A percentile compares a stretch with the other conserved stretches of the same genome.
phyloP scores from a whole-genome alignment of 2,329 filamentous ascomycete species.

The Penicillium sp. region DNA sequence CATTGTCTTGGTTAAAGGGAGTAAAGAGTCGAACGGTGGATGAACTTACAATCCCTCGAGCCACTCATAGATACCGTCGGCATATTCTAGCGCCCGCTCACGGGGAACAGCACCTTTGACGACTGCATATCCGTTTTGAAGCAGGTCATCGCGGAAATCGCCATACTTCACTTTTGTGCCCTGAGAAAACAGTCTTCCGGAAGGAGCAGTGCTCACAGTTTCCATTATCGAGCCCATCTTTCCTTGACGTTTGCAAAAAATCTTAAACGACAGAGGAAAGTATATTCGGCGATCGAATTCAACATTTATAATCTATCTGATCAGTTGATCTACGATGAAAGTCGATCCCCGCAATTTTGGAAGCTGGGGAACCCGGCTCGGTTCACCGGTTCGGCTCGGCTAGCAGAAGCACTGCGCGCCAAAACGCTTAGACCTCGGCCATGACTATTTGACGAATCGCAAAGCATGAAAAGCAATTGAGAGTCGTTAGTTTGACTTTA shows the following conservation, averaged over 20 bases:
- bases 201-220: background rate
- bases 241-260: background rate
- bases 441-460: background rate
- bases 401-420: background rate
- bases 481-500: background rate
- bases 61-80: constrained; percentile 26
- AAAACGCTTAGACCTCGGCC: background rate
- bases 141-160: constrained; percentile 35
- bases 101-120: constrained; percentile 51
- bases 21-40: background rate
- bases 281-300: background rate
- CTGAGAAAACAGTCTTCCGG: constrained; percentile 18
- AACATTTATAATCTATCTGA: background rate
- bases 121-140: constrained; percentile 49
- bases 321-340: background rate
- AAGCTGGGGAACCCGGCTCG: background rate
- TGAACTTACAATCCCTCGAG: constrained; percentile 30
- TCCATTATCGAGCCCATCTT: constrained; percentile 10
- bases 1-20: background rate
- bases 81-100: constrained; percentile 41
- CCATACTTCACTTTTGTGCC: constrained; percentile 21
- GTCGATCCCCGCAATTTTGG: too few species aligned
- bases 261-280: background rate
- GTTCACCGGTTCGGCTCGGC: constrained; percentile 5
- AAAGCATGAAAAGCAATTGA: background rate